phyloP scores from a whole-genome alignment of 2,329 filamentous ascomycete species.

The Xylariaceae sp. region DNA sequence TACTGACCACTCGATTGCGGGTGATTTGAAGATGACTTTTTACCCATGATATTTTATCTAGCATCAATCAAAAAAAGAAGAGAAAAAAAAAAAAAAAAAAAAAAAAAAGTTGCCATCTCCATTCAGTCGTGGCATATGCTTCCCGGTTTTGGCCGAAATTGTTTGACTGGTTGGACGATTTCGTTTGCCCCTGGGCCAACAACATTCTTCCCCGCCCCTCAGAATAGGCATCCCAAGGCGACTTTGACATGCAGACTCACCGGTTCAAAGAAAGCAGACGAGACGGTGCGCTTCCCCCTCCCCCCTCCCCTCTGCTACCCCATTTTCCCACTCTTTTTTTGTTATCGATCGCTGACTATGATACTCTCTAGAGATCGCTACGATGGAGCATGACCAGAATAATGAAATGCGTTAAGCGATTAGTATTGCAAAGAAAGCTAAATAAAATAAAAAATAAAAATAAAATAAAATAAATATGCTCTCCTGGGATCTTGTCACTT shows the following conservation, averaged over 20 bases:
- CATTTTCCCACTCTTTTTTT: neutral
- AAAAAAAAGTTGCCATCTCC: neutral
- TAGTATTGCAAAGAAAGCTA: too few species aligned
- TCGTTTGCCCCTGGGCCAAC: constrained; percentile 18
- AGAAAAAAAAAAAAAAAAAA: too few species aligned
- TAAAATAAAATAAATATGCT: too few species aligned
- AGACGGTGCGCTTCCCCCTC: constrained; percentile 13
- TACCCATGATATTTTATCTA: too few species aligned
- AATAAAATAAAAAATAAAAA: too few species aligned
- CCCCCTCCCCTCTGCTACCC: neutral
- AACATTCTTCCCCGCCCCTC: constrained; percentile 13
- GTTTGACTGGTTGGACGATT: constrained; percentile 5
- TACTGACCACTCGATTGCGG: too few species aligned
- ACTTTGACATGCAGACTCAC: constrained; percentile 21
- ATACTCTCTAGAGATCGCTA: neutral
- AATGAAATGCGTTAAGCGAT: too few species aligned
- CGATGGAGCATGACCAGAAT: too few species aligned
- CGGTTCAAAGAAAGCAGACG: constrained; percentile 21
- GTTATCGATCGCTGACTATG: neutral
- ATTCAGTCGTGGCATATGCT: neutral
- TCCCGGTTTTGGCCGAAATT: constrained; percentile 12
- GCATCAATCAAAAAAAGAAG: too few species aligned
- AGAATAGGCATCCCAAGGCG: constrained; percentile 14
- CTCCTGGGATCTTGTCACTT: too few species aligned
- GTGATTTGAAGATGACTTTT: too few species aligned